Evolutionary conservation across 2,329 filamentous ascomycete genomes (phyloP).

Genomic region (Sclerotinia spermophila): DNA sequence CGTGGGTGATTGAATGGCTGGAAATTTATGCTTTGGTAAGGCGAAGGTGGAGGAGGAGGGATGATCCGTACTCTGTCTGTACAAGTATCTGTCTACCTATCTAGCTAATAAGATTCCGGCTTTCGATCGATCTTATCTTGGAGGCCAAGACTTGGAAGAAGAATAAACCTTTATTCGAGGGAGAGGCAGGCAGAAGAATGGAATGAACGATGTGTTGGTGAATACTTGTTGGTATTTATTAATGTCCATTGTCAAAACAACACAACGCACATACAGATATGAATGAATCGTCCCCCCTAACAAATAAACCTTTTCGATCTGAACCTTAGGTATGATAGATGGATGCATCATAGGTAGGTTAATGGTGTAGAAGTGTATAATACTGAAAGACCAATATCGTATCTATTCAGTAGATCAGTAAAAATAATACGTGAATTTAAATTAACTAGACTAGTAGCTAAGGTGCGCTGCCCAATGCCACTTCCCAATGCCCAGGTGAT

Average conservation of each 20-base stretch:
- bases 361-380: background rate
- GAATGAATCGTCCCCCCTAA: background rate
- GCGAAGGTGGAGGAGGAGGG: background rate
- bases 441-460: background rate
- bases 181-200: background rate
- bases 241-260: no score
- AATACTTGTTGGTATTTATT: background rate
- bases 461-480: background rate
- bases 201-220: background rate
- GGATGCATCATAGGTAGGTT: background rate
- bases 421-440: background rate
- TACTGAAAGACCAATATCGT: background rate
- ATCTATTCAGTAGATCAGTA: background rate
- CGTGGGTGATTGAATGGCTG: background rate
- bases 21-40: background rate
- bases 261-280: no score
- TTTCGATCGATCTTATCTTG: no score
- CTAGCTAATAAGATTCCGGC: no score
- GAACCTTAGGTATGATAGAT: background rate
- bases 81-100: background rate
- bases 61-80: conserved; percentile 7
- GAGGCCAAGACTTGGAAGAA: no score
- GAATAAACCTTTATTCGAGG: no score
- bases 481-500: background rate
- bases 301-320: background rate